A percentile compares a stretch with the other conserved stretches of the same genome.
Evolutionary conservation across 192 early-diverging fungal genomes (phyloP).

Genomic region (Coemansia sp.): DNA sequence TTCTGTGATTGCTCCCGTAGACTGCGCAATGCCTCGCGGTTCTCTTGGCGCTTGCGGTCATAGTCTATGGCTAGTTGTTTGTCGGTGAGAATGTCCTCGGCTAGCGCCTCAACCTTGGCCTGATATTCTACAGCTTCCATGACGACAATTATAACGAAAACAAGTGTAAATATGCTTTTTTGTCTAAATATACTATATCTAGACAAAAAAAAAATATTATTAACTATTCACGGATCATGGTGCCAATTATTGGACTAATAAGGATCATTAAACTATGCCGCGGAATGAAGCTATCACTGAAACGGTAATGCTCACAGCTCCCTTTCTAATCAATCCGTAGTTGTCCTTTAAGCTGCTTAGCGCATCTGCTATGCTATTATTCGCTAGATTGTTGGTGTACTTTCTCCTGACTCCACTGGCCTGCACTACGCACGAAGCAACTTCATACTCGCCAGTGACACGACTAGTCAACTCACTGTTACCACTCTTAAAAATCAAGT

Average conservation of each 20-base stretch:
- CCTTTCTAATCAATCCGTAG: neutral
- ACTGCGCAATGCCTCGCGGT: constrained; percentile 40
- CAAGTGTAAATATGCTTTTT: neutral
- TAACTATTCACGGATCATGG: too few species aligned
- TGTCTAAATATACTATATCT: neutral
- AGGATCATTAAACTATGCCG: too few species aligned
- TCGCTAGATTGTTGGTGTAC: neutral
- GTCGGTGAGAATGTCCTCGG: constrained; percentile 55
- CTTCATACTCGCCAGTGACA: neutral
- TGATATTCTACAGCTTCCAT: constrained; percentile 49
- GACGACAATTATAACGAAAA: neutral
- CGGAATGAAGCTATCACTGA: neutral
- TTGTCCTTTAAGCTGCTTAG: neutral
- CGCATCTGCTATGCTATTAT: neutral
- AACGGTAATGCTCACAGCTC: neutral
- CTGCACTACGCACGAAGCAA: neutral
- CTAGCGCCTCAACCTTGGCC: constrained; percentile 38
- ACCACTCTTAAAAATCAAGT: neutral
- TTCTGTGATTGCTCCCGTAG: constrained; percentile 28
- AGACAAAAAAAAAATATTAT: too few species aligned
- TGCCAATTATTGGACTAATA: too few species aligned
- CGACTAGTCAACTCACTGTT: neutral
- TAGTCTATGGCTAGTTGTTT: constrained; percentile 47
- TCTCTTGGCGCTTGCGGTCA: constrained; percentile 44
- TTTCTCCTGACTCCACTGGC: neutral